Base-by-base conservation (phyloP, 1,139 yeast genomes). In the Suhomyces panamericanus region DNA sequence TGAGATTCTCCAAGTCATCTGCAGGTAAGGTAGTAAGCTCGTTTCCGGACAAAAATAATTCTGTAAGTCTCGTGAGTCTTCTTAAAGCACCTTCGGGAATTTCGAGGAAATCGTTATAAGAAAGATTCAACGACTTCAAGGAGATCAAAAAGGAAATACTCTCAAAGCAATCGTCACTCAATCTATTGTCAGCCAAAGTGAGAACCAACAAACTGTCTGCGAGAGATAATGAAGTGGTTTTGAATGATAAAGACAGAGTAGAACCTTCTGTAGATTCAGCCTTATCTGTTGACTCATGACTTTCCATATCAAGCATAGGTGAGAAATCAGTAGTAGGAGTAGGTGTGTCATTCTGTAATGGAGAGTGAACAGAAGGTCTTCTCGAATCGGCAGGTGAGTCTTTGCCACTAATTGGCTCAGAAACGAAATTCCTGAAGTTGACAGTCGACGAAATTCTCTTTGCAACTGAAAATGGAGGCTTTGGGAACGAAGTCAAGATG, bases 11-110 rank as follows among this genome's bases (percentile, higher is more conserved):
- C 39, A 90, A 75, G 53, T 88, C 95, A 56, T 93, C 99, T 16
- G 90, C 85, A 0, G 98, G 96, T 39, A 93, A 69, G 5, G 87
- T 80, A 0, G 87, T 77, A 33, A 95, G 68, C 43, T 83, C 81
- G 58, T 93, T 93, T 38, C 99, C 99, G 1, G 96, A 85, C 33
- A 93, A 62, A 57, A 80, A 88, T n/a, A 95, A 69, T 50, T 83
- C 90, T 5, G 76, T 77, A 50, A 93, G 68, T 30, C 73, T 69
- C 1, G 73, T 67, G 50, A 88, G 67, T 39, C 85, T 75, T 37
- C 84, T 66, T 20, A 87, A 64, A 0, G 87, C 83, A 3, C 93
- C 91, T 16, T 73, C 70, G 0, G 96, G 95, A 29, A 93, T 80
- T 56, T 95, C 98, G 36, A 84, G 69, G 35, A 95, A 64, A 51